Conservation (phyloP, 2,329 filamentous ascomycete genomes). For the Thelonectria rubi region DNA sequence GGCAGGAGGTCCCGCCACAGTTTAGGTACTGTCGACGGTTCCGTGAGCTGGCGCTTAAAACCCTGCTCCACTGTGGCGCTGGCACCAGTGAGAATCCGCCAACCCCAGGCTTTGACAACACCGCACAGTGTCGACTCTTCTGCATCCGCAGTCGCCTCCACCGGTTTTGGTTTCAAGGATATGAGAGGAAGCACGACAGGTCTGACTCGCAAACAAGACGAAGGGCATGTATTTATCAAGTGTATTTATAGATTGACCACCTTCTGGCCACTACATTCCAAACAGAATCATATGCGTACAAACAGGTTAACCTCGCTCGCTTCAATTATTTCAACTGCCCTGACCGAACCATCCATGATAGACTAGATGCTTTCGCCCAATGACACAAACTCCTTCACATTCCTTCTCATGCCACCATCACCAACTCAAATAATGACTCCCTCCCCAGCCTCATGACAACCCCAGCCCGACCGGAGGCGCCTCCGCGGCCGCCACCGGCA, state of each 20-base stretch:
- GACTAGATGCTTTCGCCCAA: background rate
- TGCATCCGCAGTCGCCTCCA: background rate
- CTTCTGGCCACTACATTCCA: background rate
- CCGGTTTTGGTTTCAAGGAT: background rate
- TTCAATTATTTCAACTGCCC: background rate
- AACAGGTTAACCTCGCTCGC: background rate
- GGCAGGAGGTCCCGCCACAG: too few species aligned
- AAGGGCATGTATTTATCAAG: too few species aligned
- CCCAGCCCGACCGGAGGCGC: slow-evolving; percentile 43
- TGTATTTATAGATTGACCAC: background rate
- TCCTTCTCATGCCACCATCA: background rate
- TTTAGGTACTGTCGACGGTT: too few species aligned
- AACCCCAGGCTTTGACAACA: slow-evolving; percentile 3
- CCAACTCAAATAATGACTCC: slow-evolving; percentile 1
- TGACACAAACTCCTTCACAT: background rate
- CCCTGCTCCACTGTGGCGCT: slow-evolving; percentile 16
- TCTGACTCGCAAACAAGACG: too few species aligned
- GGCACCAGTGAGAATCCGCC: slow-evolving; percentile 4
- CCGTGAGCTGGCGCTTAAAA: slow-evolving; percentile 10
- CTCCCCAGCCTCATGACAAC: slow-evolving; percentile 36
- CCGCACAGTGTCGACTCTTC: slow-evolving; percentile 8
- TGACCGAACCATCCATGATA: background rate
- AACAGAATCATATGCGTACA: background rate
- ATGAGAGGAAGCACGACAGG: too few species aligned
- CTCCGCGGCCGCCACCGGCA: slow-evolving; percentile 31